These are phyloP conservation scores for Phytophthora niederhauseri DNA, from an alignment of 352 stramenopile species.

Conservation along the genomic window DNA sequence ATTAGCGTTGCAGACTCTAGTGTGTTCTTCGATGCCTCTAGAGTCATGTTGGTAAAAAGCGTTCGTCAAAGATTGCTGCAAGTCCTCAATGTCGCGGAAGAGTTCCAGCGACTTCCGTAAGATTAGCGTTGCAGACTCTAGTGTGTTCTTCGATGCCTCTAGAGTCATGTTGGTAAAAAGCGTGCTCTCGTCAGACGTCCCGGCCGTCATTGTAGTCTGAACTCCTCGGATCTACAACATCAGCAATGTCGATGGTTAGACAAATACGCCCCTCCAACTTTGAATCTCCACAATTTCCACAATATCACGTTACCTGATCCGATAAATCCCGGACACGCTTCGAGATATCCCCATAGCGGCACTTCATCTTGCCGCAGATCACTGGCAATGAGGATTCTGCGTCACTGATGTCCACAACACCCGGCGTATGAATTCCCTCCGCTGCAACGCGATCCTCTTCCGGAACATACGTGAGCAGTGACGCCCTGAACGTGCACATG, in stretches of 20 bases:
- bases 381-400: conserved; percentile 56
- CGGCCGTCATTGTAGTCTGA: conserved; percentile 31
- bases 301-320: conserved; percentile 43
- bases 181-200: conserved; percentile 26
- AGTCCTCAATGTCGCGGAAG: conserved; percentile 53
- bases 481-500: conserved; percentile 60
- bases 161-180: conserved; percentile 62
- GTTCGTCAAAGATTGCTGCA: conserved; percentile 36
- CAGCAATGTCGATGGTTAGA: background rate
- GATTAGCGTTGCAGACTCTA: conserved; percentile 58
- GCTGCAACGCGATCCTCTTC: conserved; percentile 43
- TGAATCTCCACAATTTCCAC: background rate
- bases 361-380: conserved; percentile 79
- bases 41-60: conserved; percentile 59
- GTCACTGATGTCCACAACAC: conserved; percentile 71
- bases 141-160: conserved; percentile 54
- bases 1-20: conserved; percentile 60
- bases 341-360: conserved; percentile 58
- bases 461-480: conserved; percentile 54
- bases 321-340: conserved; percentile 56
- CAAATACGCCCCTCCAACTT: background rate
- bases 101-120: conserved; percentile 65
- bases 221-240: conserved; percentile 31
- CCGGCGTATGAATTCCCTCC: conserved; percentile 65
- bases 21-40: conserved; percentile 58